Evolutionary conservation across 2,329 filamentous ascomycete species (phyloP), one percentile per base, ranked within the genome.

Genomic region (Sarocladium strictum): DNA sequence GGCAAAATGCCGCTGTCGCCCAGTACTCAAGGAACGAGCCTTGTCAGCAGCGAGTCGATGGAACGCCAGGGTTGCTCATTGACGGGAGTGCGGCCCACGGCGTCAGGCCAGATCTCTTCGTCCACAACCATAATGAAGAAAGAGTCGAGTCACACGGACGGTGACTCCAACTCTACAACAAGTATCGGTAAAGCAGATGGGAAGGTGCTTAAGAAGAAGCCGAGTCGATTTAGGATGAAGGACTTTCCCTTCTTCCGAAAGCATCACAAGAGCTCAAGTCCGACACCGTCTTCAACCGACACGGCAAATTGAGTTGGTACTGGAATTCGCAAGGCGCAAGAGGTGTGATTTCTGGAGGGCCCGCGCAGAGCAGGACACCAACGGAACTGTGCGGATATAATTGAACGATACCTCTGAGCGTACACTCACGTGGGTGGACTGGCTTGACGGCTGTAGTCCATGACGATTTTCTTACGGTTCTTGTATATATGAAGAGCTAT

Each of bases 21-120:
- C 2, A 85, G 82, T 64, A 86, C 83, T 2, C 76, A 83, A 62
- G 83, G 82, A 37, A 86, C 83, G 17, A 86, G 83, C 65, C 81
- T 86, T 58, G 77, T 83, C 59, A 85, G 82, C 67, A 75, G 76
- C 54, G 80, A 83, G 41, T 83, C 80, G 7, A 63, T 76, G 54
- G 81, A 83, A 47, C 75, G 74, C 60, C 55, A 61, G 60, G 38
- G 58, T 58, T 14, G 64, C 62, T 37, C 58, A 58, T 52, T 55
- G 56, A 33, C 55, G 53, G 55, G 56, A 52, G 62, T 53, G 23
- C 50, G 23, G 9, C 26, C 35, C 15, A n/a, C 47, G 21, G 6
- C 50, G 15, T 53, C 50, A 2, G 50, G 6, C 12, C 50, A 35
- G 12, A 38, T 40, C 14, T 53, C 50, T 12, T 38, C 50, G 9